Conservation (phyloP, 140 eudicot genomes). For the Bidens hawaiensis region DNA sequence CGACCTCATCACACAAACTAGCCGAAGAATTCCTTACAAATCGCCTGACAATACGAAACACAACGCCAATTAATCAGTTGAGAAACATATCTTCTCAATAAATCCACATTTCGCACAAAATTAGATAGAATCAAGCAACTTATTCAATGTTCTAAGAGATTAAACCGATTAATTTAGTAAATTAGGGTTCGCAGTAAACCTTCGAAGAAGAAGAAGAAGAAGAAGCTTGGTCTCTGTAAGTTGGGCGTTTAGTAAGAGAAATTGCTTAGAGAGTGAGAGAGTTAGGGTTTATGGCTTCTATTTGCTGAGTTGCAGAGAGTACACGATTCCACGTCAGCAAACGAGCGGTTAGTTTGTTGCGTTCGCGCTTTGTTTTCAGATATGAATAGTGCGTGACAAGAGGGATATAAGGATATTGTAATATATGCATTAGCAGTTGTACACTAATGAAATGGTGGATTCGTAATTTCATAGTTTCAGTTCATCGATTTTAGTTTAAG, state of each 20-base stretch:
- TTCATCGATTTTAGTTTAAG: no score
- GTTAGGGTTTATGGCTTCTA: neutral
- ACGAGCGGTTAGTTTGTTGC: slow-evolving; percentile 32
- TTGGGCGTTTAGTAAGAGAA: slow-evolving; percentile 14
- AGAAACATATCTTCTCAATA: no score
- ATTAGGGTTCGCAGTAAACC: slow-evolving; percentile 24
- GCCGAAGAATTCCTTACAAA: no score
- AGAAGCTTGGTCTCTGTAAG: slow-evolving; percentile 14
- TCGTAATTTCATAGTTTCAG: neutral
- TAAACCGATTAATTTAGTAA: slow-evolving; percentile 3
- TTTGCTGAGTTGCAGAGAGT: slow-evolving; percentile 7
- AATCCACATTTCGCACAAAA: neutral
- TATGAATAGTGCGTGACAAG: neutral
- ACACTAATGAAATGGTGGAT: neutral
- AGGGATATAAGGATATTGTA: neutral
- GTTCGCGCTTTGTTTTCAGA: slow-evolving; percentile 23
- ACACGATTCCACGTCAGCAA: slow-evolving; percentile 35
- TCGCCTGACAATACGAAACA: no score
- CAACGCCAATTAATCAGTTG: slow-evolving; percentile 17
- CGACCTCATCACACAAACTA: no score
- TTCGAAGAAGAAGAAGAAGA: no score
- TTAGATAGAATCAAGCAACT: no score
- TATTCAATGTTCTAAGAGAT: slow-evolving; percentile 5
- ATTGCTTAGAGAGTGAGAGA: slow-evolving; percentile 15
- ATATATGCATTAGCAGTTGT: slow-evolving; percentile 10